These are phyloP conservation scores for Filobasidium floriforme DNA, from an alignment of 768 basidiomycete species.

Conservation along the genomic window DNA sequence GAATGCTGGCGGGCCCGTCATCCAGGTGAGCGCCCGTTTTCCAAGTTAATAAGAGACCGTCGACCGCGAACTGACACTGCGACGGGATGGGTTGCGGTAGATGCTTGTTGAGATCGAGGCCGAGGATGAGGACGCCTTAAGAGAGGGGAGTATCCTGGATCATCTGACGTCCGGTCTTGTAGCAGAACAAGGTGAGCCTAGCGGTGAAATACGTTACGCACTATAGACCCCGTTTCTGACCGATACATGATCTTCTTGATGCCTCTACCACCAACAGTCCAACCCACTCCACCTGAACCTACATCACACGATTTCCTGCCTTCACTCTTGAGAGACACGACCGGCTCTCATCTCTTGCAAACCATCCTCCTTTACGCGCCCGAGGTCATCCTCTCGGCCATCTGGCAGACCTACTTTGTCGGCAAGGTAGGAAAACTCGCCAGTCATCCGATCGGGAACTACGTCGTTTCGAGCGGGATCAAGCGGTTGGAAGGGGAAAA, in stretches of 20 bases:
- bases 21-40: slow-evolving; percentile 34
- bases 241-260: slow-evolving; percentile 23
- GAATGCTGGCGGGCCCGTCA: slow-evolving; percentile 38
- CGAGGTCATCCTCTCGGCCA: slow-evolving; percentile 53
- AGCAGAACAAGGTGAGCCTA: slow-evolving; percentile 55
- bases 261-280: slow-evolving; percentile 22
- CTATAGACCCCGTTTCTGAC: neutral
- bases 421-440: slow-evolving; percentile 65
- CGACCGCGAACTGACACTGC: neutral
- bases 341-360: slow-evolving; percentile 86
- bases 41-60: neutral
- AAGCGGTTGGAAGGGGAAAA: slow-evolving; percentile 57
- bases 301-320: slow-evolving; percentile 61
- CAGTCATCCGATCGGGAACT: slow-evolving; percentile 86
- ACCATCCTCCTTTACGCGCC: slow-evolving; percentile 63
- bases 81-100: slow-evolving; percentile 46
- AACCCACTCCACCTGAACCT: slow-evolving; percentile 18
- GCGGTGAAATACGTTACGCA: slow-evolving; percentile 3
- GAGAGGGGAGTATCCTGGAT: slow-evolving; percentile 70
- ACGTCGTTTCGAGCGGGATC: slow-evolving; percentile 74
- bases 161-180: slow-evolving; percentile 68
- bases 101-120: slow-evolving; percentile 77
- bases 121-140: slow-evolving; percentile 55
- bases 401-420: slow-evolving; percentile 74
- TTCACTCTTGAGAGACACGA: slow-evolving; percentile 73